Percentiles rank a stretch among this genome's conserved stretches.
Evolutionary conservation across 768 basidiomycete species (phyloP).

Genomic region (Gymnopilus dilepis): DNA sequence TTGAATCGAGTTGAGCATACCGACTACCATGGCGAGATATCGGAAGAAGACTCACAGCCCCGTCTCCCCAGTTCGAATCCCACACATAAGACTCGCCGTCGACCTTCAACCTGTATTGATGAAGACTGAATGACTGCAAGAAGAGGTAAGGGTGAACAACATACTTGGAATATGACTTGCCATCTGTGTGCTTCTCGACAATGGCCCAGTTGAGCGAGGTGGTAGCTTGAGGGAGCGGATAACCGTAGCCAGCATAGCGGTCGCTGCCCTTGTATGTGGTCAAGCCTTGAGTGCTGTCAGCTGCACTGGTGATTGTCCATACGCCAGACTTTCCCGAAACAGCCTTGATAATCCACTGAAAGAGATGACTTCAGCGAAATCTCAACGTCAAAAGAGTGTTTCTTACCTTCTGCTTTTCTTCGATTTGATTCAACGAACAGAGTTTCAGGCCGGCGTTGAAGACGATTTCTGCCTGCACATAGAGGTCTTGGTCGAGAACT

Average conservation of each 20-base stretch:
- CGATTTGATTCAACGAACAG: neutral
- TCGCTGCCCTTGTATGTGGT: neutral
- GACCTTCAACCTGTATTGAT: neutral
- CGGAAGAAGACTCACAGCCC: neutral
- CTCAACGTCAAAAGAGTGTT: neutral
- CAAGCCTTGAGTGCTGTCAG: neutral
- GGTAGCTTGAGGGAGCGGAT: neutral
- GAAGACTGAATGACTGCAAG: too few relatives aligned
- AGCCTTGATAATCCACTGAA: neutral
- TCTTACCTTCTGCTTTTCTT: neutral
- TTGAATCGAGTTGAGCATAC: neutral
- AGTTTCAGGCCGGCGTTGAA: neutral
- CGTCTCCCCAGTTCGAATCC: neutral
- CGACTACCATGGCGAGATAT: too few relatives aligned
- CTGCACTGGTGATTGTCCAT: neutral
- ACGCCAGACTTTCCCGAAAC: neutral
- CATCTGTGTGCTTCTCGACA: neutral
- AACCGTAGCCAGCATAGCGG: neutral
- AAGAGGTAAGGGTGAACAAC: neutral
- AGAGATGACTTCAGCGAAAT: neutral
- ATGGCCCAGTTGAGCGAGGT: neutral
- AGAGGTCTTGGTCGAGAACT: neutral
- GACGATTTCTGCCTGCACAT: neutral
- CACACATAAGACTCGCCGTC: neutral
- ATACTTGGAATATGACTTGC: neutral